Evolutionary conservation across 768 basidiomycete species (phyloP), one percentile per base, ranked within the genome.

Genomic region (Tephrocybe sp.): DNA sequence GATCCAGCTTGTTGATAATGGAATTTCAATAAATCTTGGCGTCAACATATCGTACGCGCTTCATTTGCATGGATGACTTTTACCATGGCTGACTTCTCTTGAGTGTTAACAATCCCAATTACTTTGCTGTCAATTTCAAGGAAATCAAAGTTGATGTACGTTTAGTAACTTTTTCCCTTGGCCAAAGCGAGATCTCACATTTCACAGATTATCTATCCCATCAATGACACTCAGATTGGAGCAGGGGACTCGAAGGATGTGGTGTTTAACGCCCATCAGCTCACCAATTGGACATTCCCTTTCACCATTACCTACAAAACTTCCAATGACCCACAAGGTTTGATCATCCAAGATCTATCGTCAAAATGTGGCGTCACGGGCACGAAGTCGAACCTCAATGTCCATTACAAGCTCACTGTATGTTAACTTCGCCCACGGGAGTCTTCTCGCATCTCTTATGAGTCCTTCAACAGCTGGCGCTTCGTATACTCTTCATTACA

Each of bases 91-190:
- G 28, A 5, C 28, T 11, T 15, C 32, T 32, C 32, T 50, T 2
- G 58, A 93, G 90, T 24, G 86, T 92, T 48, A 71, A 72, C 62
- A 93, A 93, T 60, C 91, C 90, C 24, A 93, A 93, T 65, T 90
- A 81, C 68, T 90, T 93, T 62, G 67, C 77, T 8, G 85, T 88
- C 9, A 75, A 74, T 17, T 77, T 93, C 65, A 77, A 78, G 47
- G 77, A 78, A 50, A 80, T 93, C 56, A 73, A 78, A 38, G 85
- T 84, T 3, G 67, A 85, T 34, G 86, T 86, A 65, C 46, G 67
- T 54, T 0, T 17, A 42, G 7, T 21, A 36, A 37, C 15, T 8
- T 49, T 4, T 15, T 26, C 40, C 43, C 23, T 5, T 32, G 23
- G 17, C 40, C 25, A 14, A 15, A 43, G 25, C 17, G 17, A 17